phyloP scores from a whole-genome alignment of 116 monocot genomes.

The Zostera marina region DNA sequence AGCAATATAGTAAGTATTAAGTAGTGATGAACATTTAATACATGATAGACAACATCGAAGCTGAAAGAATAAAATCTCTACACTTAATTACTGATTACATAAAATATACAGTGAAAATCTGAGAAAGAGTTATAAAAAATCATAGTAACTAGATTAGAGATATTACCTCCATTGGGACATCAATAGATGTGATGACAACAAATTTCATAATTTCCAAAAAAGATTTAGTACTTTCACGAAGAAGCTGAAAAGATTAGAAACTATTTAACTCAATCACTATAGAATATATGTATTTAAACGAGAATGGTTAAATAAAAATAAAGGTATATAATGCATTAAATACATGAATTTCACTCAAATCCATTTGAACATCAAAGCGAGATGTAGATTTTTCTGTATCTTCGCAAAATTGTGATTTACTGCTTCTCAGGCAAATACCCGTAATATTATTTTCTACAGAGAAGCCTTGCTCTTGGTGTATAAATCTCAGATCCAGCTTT shows the following conservation, averaged over 20 bases:
- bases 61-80: no score
- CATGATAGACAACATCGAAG: no score
- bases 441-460: slow-evolving; percentile 62
- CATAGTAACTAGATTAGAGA: background rate
- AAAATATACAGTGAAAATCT: background rate
- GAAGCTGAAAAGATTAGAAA: slow-evolving; percentile 40
- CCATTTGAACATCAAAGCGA: slow-evolving; percentile 85
- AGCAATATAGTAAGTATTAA: no score
- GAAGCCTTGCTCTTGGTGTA: slow-evolving; percentile 35
- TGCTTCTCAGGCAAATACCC: slow-evolving; percentile 54
- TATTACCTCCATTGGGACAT: slow-evolving; percentile 84
- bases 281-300: background rate
- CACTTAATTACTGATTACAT: no score
- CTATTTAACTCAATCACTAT: slow-evolving; percentile 4
- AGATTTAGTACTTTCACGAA: slow-evolving; percentile 53
- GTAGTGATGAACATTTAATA: no score
- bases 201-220: slow-evolving; percentile 81
- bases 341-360: slow-evolving; percentile 99
- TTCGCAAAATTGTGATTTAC: slow-evolving; percentile 40
- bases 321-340: slow-evolving; percentile 7
- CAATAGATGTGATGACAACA: slow-evolving; percentile 53
- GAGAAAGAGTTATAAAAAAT: background rate
- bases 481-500: slow-evolving; percentile 76
- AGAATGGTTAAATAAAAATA: slow-evolving; percentile 6
- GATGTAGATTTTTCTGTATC: slow-evolving; percentile 52